Conservation (phyloP, 2,329 filamentous ascomycete species). For the Colletotrichum liriopes region DNA sequence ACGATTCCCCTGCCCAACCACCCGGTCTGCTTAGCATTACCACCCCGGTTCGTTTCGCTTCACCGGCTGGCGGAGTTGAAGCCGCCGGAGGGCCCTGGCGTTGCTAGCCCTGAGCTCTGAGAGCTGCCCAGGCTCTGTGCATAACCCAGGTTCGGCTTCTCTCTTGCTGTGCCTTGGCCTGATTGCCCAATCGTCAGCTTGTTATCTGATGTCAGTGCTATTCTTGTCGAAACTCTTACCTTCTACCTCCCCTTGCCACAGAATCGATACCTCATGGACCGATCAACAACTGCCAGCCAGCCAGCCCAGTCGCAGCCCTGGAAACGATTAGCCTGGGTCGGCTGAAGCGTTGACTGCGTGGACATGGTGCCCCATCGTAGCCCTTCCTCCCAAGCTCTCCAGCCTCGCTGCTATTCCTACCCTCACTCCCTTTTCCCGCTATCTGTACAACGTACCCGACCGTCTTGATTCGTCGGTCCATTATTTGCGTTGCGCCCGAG, state of each 20-base stretch:
- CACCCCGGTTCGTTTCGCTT: constrained; percentile 39
- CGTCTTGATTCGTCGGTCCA: constrained; percentile 12
- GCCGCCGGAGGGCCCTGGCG: constrained; percentile 42
- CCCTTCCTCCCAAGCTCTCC: constrained; percentile 22
- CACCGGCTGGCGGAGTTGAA: constrained; percentile 43
- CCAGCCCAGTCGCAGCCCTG: constrained; percentile 24
- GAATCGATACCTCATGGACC: constrained; percentile 13
- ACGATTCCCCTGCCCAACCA: constrained; percentile 36
- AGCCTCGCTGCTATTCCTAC: constrained; percentile 36
- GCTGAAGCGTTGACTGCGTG: constrained; percentile 41
- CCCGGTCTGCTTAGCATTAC: constrained; percentile 34
- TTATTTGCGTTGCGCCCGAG: constrained; percentile 15
- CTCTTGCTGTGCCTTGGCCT: constrained; percentile 21
- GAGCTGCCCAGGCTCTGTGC: constrained; percentile 4
- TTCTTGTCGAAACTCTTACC: constrained; percentile 17
- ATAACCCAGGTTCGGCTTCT: neutral
- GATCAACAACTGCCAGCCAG: constrained; percentile 20
- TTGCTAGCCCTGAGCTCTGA: constrained; percentile 20
- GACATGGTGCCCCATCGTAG: constrained; percentile 38
- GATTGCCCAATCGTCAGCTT: constrained; percentile 35
- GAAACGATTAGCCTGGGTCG: constrained; percentile 26
- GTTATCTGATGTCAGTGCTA: constrained; percentile 38
- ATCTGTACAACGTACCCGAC: neutral
- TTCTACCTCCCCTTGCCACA: constrained; percentile 19
- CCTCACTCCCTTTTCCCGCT: constrained; percentile 18